These are phyloP conservation scores for Pilatotrama ljubarskyi DNA, from an alignment of 768 basidiomycete species.

Conservation along the genomic window DNA sequence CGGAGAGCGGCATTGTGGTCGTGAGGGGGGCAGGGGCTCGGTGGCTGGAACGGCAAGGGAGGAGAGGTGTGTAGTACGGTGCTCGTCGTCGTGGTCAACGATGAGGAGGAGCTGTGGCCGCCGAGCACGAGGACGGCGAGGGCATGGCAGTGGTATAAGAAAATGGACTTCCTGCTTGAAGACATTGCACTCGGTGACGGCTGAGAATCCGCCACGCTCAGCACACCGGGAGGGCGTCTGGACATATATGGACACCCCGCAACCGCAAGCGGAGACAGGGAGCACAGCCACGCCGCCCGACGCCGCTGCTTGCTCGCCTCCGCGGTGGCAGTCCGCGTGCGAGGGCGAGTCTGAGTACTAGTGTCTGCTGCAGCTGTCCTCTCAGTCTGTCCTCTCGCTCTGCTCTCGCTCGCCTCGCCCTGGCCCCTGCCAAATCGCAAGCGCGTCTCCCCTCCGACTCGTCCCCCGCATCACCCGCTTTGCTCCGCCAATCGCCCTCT, in stretches of 20 bases:
- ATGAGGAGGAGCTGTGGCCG: background rate
- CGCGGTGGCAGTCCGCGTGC: background rate
- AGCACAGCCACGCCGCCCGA: conserved; percentile 14
- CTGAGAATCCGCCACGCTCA: background rate
- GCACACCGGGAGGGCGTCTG: conserved; percentile 4
- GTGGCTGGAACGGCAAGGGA: background rate
- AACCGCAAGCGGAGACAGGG: background rate
- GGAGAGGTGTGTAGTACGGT: background rate
- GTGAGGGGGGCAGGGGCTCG: conserved; percentile 1
- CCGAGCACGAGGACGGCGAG: background rate
- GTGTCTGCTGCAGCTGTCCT: too few relatives aligned
- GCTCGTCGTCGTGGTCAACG: conserved; percentile 12
- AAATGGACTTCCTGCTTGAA: conserved; percentile 1
- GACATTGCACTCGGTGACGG: background rate
- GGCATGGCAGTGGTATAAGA: conserved; percentile 9
- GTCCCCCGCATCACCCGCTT: too few relatives aligned
- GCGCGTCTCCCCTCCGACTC: too few relatives aligned
- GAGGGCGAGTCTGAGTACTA: background rate
- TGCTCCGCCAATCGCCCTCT: too few relatives aligned
- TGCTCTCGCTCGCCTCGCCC: too few relatives aligned
- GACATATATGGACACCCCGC: background rate
- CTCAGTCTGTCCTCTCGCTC: too few relatives aligned
- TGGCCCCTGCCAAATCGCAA: too few relatives aligned
- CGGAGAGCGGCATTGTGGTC: conserved; percentile 23
- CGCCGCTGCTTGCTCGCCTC: conserved; percentile 3